These are phyloP conservation scores for Alternaria triticina DNA, from an alignment of 2,329 filamentous ascomycete species.

Conservation along the genomic window DNA sequence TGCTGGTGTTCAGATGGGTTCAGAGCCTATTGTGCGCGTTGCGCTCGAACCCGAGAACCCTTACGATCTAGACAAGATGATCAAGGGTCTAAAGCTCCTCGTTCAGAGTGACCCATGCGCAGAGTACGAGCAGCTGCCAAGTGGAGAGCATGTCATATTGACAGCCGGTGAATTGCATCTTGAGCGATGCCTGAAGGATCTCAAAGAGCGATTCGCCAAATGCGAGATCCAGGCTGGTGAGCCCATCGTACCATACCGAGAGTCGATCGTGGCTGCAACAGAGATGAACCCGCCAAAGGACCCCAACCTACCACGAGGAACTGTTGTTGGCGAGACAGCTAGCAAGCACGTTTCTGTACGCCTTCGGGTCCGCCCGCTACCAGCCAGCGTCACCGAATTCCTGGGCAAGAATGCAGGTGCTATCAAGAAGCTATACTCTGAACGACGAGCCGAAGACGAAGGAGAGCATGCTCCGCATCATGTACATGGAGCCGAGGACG, in stretches of 20 bases:
- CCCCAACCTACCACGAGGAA: conserved; percentile 84
- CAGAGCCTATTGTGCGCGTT: conserved; percentile 92
- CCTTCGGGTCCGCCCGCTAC: conserved; percentile 79
- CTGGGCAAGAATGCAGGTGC: conserved; percentile 78
- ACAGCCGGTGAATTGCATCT: conserved; percentile 95
- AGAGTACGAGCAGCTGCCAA: conserved; percentile 90
- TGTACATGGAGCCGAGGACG: conserved; percentile 58
- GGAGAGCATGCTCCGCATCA: conserved; percentile 50
- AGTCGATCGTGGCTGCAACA: conserved; percentile 84
- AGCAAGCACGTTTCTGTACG: conserved; percentile 86
- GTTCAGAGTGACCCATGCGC: conserved; percentile 96
- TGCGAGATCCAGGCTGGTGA: conserved; percentile 95
- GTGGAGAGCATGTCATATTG: conserved; percentile 91
- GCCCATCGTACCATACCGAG: conserved; percentile 93
- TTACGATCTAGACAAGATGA: conserved; percentile 92
- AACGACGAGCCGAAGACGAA: conserved; percentile 62
- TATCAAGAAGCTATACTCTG: conserved; percentile 79
- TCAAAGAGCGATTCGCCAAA: conserved; percentile 88
- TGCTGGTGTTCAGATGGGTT: conserved; percentile 80
- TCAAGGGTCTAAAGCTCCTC: conserved; percentile 81
- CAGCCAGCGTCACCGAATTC: conserved; percentile 80
- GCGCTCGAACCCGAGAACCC: conserved; percentile 94
- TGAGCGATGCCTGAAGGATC: conserved; percentile 90
- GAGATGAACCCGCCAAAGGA: conserved; percentile 93
- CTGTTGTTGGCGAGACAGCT: conserved; percentile 74